Evolutionary conservation across 371 early-diverging fungal species (phyloP), one percentile per base, ranked within the genome.

Genomic region (Mortierella sp.): DNA sequence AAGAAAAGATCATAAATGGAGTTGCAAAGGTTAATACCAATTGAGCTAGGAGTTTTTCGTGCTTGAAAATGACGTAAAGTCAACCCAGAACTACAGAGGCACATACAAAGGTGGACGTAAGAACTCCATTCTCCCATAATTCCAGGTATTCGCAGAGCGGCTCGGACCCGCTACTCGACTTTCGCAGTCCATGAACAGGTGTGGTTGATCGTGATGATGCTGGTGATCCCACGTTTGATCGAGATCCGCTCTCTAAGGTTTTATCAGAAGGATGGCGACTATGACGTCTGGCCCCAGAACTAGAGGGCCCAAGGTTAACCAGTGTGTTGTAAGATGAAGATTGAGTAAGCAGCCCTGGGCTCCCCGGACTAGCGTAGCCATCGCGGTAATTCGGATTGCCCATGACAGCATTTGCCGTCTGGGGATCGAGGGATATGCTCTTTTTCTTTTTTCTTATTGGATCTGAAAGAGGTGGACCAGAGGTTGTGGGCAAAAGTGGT

Each of bases 21-120:
- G 37, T 9, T 5, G 37, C 37, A 37, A 37, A 9, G 5, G 37
- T 37, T 37, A 37, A 37, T 37, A 37, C 37, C 37, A 37, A 37
- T 37, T 37, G 37, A 37, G 37, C 3, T 37, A 37, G 9, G n/a
- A n/a, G n/a, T n/a, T n/a, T n/a, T n/a, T n/a, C n/a, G n/a, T n/a
- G n/a, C n/a, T n/a, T n/a, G n/a, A n/a, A n/a, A n/a, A n/a, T n/a
- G n/a, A n/a, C n/a, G n/a, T n/a, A 37, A 37, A 5, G 37, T 37
- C 37, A 37, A 37, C 9, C 37, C 9, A 9, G 37, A 37, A 9
- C 5, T 37, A 9, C 9, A 19, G 26, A 47, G 21, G 9, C 6
- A 75, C 84, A 70, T 84, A 88, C 88, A 70, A 81, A 88, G 25
- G 83, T 82, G 23, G 89, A 82, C 19, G 84, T 74, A 0, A 84